Evolutionary conservation across 345 rosid species (phyloP).

Genomic region (Rhodomyrtus tomentosa): DNA sequence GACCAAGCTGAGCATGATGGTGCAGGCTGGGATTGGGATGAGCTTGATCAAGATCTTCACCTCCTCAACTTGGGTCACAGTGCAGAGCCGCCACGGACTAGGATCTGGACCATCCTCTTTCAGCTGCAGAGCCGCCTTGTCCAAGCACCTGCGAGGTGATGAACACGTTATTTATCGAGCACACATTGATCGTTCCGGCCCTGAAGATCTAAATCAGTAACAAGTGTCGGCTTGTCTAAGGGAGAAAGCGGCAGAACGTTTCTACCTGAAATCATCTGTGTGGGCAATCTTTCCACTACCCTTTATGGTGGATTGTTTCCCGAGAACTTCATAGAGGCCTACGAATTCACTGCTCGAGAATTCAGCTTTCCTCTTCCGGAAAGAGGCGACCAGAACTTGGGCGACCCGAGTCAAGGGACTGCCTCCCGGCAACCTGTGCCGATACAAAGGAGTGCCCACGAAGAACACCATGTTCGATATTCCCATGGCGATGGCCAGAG

Average conservation of each 20-base stretch:
- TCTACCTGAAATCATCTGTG: conserved; percentile 54
- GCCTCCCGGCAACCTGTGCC: conserved; percentile 93
- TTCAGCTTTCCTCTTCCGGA: conserved; percentile 40
- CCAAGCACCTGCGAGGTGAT: conserved; percentile 46
- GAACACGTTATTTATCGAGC: not conserved
- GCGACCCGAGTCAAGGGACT: conserved; percentile 90
- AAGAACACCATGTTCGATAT: conserved; percentile 71
- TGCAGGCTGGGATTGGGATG: conserved; percentile 71
- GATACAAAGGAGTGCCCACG: conserved; percentile 71
- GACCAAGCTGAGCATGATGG: conserved; percentile 49
- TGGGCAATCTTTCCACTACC: conserved; percentile 80
- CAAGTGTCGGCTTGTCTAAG: not conserved
- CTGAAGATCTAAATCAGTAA: not conserved
- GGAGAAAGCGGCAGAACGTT: not conserved
- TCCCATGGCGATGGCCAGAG: conserved; percentile 82
- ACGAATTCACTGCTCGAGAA: conserved; percentile 60
- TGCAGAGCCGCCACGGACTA: conserved; percentile 82
- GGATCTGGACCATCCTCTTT: conserved; percentile 65
- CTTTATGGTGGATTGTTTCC: conserved; percentile 60
- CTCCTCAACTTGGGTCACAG: conserved; percentile 92
- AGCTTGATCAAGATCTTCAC: conserved; percentile 72
- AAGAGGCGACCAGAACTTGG: conserved; percentile 76
- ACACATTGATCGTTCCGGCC: not conserved
- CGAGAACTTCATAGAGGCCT: conserved; percentile 73
- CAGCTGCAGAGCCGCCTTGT: conserved; percentile 76